Base-by-base conservation (phyloP, 1,284 basidiomycete genomes). In the Ceratobasidium sp. region DNA sequence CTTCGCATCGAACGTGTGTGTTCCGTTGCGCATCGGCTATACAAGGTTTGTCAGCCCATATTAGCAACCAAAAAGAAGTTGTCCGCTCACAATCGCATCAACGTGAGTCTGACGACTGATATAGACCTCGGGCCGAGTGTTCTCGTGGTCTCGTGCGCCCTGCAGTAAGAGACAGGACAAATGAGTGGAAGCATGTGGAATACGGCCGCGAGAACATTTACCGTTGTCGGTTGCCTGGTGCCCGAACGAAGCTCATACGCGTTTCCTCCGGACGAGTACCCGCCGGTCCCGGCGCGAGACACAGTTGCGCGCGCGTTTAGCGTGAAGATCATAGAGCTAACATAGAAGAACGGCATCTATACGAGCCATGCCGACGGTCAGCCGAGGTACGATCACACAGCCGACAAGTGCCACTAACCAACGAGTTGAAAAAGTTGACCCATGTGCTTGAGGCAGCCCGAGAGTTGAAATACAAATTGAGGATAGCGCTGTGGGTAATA, bases 371-470 rank as follows among this genome's bases (percentile, higher is more conserved):
- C 36, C 36, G 36, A 11, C 36, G 36, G 36, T 41, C 6, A 41
- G 11, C 36, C 11, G 4, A 11, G 36, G 11, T 41, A 41, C 36
- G 36, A 41, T 41, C 36, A 11, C 11, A 41, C 11, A 41, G 36
- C 44, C 15, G 6, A 54, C 41, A 17, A 67, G 54, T 8, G 64
- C 48, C 19, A 53, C 64, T 15, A n/a, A 67, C 64, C 36, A 69
- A 22, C n/a, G 66, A 69, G 53, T 69, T 69, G 66, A 69, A 69
- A 69, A 69, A 57, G 44, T 69, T 56, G 24, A 69, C 51, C 66
- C 51, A 57, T 11, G 66, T 57, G 33, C 24, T 69, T 6, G 27
- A 36, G 15, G 66, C 51, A 22, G 66, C 66, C n/a, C 19, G 51
- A 5, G 2, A 27, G 53, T 69, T 69, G 36, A 41, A 57, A 47